These are phyloP conservation scores for Lasiodiplodia sp. DNA, from an alignment of 2,329 filamentous ascomycete species.

Conservation along the genomic window DNA sequence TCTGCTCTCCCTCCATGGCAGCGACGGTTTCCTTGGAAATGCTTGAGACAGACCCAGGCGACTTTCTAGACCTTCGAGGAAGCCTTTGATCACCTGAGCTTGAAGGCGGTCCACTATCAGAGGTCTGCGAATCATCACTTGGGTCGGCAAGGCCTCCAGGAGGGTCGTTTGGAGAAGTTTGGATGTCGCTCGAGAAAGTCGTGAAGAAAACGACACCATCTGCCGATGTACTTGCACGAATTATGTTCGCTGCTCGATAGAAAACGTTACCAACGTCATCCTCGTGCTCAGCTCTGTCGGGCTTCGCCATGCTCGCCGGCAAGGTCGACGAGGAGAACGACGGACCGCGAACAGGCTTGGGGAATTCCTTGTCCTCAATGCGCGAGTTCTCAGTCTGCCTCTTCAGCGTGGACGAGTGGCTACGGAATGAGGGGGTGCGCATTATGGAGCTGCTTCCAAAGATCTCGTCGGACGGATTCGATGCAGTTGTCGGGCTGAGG, in stretches of 20 bases:
- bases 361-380: conserved; percentile 33
- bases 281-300: conserved; percentile 33
- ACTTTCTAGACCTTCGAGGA: conserved; percentile 9
- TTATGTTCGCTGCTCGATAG: conserved; percentile 40
- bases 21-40: conserved; percentile 5
- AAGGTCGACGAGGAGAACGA: conserved; percentile 22
- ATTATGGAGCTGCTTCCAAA: conserved; percentile 7
- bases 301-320: conserved; percentile 35
- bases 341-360: conserved; percentile 1
- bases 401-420: conserved; percentile 35
- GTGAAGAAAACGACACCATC: conserved; percentile 45
- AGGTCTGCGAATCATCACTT: conserved; percentile 42
- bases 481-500: conserved; percentile 11
- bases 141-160: conserved; percentile 39
- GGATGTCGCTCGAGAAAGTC: conserved; percentile 37
- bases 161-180: conserved; percentile 34
- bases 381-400: conserved; percentile 45
- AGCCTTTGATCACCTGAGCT: conserved; percentile 6
- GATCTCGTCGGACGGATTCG: conserved; percentile 2
- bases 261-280: conserved; percentile 35
- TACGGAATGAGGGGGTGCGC: conserved; percentile 20
- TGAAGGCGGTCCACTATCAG: conserved; percentile 37
- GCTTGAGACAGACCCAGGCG: conserved; percentile 34
- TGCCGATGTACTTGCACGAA: conserved; percentile 42
- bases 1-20: conserved; percentile 18